These are phyloP conservation scores for Pilobolus umbonatus DNA, from an alignment of 192 early-diverging fungal species.

Conservation along the genomic window DNA sequence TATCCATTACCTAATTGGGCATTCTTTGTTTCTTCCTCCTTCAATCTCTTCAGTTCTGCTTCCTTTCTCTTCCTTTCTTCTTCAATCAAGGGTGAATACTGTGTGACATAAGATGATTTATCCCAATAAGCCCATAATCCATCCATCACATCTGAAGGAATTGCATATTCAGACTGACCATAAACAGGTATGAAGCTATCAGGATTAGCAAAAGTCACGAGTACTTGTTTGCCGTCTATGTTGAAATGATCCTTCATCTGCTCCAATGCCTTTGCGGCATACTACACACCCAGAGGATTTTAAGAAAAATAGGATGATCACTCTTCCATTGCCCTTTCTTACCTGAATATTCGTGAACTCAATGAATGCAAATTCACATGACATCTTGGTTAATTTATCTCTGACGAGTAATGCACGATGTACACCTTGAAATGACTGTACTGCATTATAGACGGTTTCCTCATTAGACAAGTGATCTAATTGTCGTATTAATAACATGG, in stretches of 20 bases:
- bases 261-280: slow-evolving; percentile 31
- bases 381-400: slow-evolving; percentile 52
- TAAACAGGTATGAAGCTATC: slow-evolving; percentile 61
- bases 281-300: slow-evolving; percentile 7
- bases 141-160: slow-evolving; percentile 33
- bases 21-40: slow-evolving; percentile 10
- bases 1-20: not conserved
- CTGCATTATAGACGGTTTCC: slow-evolving; percentile 39
- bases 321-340: not conserved
- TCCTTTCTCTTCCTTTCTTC: not conserved
- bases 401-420: slow-evolving; percentile 47
- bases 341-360: slow-evolving; percentile 50
- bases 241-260: slow-evolving; percentile 25
- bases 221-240: slow-evolving; percentile 41
- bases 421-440: slow-evolving; percentile 20
- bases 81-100: slow-evolving; percentile 4
- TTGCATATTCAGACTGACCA: slow-evolving; percentile 53
- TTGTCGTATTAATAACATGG: slow-evolving; percentile 52
- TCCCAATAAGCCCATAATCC: slow-evolving; percentile 59
- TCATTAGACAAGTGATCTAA: slow-evolving; percentile 59
- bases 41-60: slow-evolving; percentile 7
- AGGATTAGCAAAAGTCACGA: slow-evolving; percentile 48
- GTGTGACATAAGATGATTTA: slow-evolving; percentile 44
- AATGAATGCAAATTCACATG: slow-evolving; percentile 61
- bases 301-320: not conserved